Conservation (phyloP, 2,329 filamentous ascomycete genomes). For the Phaeoacremonium minimum region DNA sequence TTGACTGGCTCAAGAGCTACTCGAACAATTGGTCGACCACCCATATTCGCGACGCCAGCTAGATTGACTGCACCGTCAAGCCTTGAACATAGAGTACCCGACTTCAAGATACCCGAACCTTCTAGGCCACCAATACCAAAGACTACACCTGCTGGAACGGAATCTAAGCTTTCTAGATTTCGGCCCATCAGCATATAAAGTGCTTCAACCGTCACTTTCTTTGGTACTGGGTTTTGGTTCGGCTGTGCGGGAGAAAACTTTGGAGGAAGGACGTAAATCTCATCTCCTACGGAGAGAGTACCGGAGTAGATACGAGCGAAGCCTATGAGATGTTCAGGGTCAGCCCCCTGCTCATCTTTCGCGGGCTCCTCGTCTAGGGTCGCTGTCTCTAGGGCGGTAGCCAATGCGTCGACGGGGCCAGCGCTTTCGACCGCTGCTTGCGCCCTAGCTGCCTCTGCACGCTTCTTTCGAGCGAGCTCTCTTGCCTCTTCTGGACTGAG, state of each 20-base stretch:
- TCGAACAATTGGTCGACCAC: slow-evolving; percentile 86
- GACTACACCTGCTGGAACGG: slow-evolving; percentile 88
- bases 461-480: slow-evolving; percentile 81
- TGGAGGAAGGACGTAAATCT: slow-evolving; percentile 84
- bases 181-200: slow-evolving; percentile 96
- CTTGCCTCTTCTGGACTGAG: slow-evolving; percentile 87
- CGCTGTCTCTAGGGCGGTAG: slow-evolving; percentile 56
- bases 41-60: slow-evolving; percentile 72
- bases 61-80: slow-evolving; percentile 85
- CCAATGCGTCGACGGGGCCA: slow-evolving; percentile 49
- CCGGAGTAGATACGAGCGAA: slow-evolving; percentile 95
- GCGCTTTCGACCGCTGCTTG: slow-evolving; percentile 52
- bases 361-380: slow-evolving; percentile 47
- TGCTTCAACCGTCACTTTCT: slow-evolving; percentile 79
- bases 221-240: slow-evolving; percentile 66
- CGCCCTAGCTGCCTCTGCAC: slow-evolving; percentile 79
- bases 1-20: slow-evolving; percentile 93
- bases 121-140: slow-evolving; percentile 93
- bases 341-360: slow-evolving; percentile 54
- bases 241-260: slow-evolving; percentile 86
- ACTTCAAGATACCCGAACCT: slow-evolving; percentile 83
- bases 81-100: slow-evolving; percentile 86
- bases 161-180: slow-evolving; percentile 74
- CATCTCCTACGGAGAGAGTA: slow-evolving; percentile 82
- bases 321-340: slow-evolving; percentile 86